phyloP scores from a whole-genome alignment of 2,329 filamentous ascomycete genomes.

The Fonsecaea erecta region DNA sequence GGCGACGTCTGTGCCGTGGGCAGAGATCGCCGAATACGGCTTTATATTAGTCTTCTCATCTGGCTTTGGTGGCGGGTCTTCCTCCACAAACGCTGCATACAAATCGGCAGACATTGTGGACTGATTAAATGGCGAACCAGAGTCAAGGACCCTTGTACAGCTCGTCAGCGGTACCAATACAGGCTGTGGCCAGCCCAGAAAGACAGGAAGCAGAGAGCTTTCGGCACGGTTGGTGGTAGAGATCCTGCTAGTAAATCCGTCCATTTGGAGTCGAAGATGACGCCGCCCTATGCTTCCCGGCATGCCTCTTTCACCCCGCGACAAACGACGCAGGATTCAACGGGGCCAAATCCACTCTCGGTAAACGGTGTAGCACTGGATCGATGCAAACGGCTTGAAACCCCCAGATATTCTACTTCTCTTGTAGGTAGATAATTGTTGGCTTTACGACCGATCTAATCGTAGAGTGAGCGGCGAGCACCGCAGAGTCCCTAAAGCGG shows the following conservation, averaged over 20 bases:
- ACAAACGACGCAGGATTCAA: not conserved
- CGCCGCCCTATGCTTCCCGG: not conserved
- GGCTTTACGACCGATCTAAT: not conserved
- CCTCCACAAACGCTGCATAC: conserved; percentile 55
- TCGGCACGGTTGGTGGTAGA: too few relatives aligned
- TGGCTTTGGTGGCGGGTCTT: not conserved
- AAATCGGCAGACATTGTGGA: conserved; percentile 59
- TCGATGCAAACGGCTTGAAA: too few relatives aligned
- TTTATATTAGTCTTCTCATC: not conserved
- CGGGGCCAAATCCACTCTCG: too few relatives aligned
- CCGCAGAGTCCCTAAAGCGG: not conserved
- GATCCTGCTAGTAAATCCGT: too few relatives aligned
- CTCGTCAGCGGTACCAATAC: not conserved
- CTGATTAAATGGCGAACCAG: not conserved
- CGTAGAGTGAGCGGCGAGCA: not conserved
- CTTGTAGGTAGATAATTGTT: not conserved
- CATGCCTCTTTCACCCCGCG: not conserved
- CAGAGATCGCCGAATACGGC: not conserved
- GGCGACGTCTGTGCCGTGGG: not conserved
- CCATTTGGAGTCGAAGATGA: too few relatives aligned
- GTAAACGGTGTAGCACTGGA: too few relatives aligned
- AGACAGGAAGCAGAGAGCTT: not conserved
- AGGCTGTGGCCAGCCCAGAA: not conserved
- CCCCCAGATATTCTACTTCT: too few relatives aligned
- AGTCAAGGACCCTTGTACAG: not conserved